phyloP scores from a whole-genome alignment of 2,329 filamentous ascomycete species.

The Aureobasidium lini region DNA sequence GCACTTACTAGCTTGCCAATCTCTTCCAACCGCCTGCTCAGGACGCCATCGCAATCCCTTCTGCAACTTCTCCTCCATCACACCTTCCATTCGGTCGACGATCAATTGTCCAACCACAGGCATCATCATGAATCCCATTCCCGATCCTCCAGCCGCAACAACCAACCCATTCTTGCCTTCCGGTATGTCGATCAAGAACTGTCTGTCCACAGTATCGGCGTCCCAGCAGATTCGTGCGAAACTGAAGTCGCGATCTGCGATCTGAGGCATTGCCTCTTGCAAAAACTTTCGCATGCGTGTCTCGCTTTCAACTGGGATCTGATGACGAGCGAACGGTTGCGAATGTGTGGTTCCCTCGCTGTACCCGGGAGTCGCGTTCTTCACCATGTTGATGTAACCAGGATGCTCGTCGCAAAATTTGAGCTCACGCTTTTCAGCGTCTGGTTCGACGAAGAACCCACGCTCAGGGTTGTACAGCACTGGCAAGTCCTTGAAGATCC shows the following conservation, averaged over 20 bases:
- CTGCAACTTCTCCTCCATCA: constrained; percentile 35
- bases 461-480: constrained; percentile 44
- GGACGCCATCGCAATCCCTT: constrained; percentile 45
- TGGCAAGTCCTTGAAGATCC: constrained; percentile 41
- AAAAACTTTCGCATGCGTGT: constrained; percentile 42
- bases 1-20: constrained; percentile 35
- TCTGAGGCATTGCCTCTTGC: constrained; percentile 46
- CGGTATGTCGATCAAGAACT: constrained; percentile 47
- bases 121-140: constrained; percentile 48
- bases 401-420: constrained; percentile 52
- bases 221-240: constrained; percentile 52
- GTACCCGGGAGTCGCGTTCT: constrained; percentile 15
- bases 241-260: constrained; percentile 41
- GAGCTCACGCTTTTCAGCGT: constrained; percentile 38
- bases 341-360: constrained; percentile 27
- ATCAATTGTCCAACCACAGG: constrained; percentile 45
- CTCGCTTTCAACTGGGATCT: constrained; percentile 43
- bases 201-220: constrained; percentile 47
- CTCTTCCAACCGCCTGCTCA: constrained; percentile 39
- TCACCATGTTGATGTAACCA: constrained; percentile 45
- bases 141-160: constrained; percentile 46
- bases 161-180: constrained; percentile 36
- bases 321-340: constrained; percentile 37
- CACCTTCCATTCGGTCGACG: constrained; percentile 40
- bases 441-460: constrained; percentile 45